These are phyloP conservation scores for Aspergillus luchuensis DNA, from an alignment of 2,329 filamentous ascomycete genomes.

Conservation along the genomic window DNA sequence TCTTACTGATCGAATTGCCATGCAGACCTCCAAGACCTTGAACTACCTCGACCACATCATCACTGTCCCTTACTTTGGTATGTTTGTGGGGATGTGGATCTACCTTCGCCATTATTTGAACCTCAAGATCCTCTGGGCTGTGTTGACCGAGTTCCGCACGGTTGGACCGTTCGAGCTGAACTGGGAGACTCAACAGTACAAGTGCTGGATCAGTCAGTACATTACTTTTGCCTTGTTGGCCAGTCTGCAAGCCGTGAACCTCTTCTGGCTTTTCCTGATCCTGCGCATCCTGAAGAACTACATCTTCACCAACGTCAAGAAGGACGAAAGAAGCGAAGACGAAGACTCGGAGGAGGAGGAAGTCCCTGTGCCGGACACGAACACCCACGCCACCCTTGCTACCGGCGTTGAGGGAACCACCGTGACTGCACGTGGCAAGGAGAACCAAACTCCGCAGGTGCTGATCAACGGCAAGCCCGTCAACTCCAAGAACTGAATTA, in stretches of 20 bases:
- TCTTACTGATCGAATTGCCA: not conserved
- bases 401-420: conserved; percentile 29
- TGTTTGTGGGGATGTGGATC: conserved; percentile 82
- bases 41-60: conserved; percentile 84
- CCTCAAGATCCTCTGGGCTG: conserved; percentile 50
- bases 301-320: conserved; percentile 39
- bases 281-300: conserved; percentile 48
- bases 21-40: conserved; percentile 80
- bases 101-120: conserved; percentile 79
- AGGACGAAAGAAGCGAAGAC: conserved; percentile 50
- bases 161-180: conserved; percentile 51
- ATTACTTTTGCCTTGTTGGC: conserved; percentile 50
- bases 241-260: conserved; percentile 49
- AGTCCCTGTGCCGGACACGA: conserved; percentile 18
- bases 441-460: conserved; percentile 38
- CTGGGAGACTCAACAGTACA: conserved; percentile 54
- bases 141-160: conserved; percentile 50
- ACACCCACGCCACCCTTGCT: conserved; percentile 28
- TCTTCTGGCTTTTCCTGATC: conserved; percentile 52
- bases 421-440: conserved; percentile 30
- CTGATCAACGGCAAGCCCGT: conserved; percentile 44
- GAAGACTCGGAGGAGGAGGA: conserved; percentile 48
- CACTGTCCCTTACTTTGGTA: conserved; percentile 79
- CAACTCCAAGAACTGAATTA: conserved; percentile 10
- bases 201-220: conserved; percentile 52